Percentiles rank a stretch among this genome's conserved stretches.
Evolutionary conservation across 768 basidiomycete species (phyloP).

Genomic region (Pilatotrama ljubarskyi): DNA sequence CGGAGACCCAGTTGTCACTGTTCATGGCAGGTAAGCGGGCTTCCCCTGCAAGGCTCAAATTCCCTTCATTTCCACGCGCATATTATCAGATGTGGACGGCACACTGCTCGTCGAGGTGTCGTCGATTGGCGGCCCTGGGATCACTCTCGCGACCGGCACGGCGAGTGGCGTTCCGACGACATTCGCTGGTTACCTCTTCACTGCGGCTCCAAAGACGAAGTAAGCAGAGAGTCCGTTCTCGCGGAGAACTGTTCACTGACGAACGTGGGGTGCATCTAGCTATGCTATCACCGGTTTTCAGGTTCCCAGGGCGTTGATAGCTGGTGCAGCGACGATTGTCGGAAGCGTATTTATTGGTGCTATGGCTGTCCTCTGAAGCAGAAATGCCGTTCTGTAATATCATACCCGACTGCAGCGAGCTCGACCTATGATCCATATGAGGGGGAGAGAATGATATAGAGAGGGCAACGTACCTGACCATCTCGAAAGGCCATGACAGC

Average conservation of each 20-base stretch:
- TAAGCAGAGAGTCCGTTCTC: background rate
- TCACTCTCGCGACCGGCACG: conserved; percentile 27
- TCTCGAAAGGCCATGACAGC: no score
- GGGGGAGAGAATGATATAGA: no score
- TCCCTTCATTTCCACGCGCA: background rate
- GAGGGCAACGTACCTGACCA: no score
- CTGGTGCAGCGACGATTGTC: background rate
- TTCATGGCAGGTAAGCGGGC: conserved; percentile 17
- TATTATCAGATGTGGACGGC: conserved; percentile 14
- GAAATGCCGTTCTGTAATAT: no score
- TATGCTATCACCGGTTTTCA: background rate
- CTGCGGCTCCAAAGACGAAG: conserved; percentile 15
- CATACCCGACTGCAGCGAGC: no score
- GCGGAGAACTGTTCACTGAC: background rate
- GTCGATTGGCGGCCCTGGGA: conserved; percentile 26
- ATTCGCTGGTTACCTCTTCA: conserved; percentile 28
- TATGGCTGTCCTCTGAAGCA: conserved; percentile 6
- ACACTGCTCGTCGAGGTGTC: conserved; percentile 26
- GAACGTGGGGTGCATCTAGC: background rate
- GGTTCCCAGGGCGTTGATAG: background rate
- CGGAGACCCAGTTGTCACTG: conserved; percentile 19
- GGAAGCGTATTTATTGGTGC: background rate
- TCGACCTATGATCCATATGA: no score
- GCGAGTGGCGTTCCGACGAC: conserved; percentile 15
- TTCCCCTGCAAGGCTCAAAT: background rate